A percentile compares a stretch with the other conserved stretches of the same genome.
phyloP scores from a whole-genome alignment of 768 basidiomycete species.

The Mycena crocata region DNA sequence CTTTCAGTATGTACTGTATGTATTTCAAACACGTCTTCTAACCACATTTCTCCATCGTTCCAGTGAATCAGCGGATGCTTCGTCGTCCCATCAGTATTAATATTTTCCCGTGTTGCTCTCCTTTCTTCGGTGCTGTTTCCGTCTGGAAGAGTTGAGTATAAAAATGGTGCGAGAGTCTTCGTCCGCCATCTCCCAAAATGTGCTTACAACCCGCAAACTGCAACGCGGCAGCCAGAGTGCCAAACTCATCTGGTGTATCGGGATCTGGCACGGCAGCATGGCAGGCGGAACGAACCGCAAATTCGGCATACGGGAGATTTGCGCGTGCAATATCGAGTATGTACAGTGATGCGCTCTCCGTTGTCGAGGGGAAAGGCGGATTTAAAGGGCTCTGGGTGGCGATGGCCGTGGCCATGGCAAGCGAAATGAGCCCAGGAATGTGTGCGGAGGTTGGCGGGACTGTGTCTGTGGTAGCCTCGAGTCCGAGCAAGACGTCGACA shows the following conservation, averaged over 20 bases:
- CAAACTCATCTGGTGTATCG: constrained; percentile 41
- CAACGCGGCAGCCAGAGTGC: constrained; percentile 41
- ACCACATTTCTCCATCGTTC: no score
- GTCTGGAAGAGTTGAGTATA: constrained; percentile 5
- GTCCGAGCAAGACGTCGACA: neutral
- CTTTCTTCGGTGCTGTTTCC: no score
- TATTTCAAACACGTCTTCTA: no score
- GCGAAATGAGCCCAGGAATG: constrained; percentile 38
- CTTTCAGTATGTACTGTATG: no score
- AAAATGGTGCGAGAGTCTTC: constrained; percentile 12
- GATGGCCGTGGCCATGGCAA: constrained; percentile 41
- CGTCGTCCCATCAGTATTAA: no score
- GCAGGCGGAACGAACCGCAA: constrained; percentile 50
- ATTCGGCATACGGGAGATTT: constrained; percentile 39
- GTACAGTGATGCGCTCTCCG: constrained; percentile 36
- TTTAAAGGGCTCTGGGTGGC: constrained; percentile 35
- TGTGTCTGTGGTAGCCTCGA: constrained; percentile 10
- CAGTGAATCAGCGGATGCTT: no score
- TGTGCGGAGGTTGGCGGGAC: constrained; percentile 26
- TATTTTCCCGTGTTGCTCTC: no score
- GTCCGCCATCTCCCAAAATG: constrained; percentile 20
- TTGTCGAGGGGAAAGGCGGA: constrained; percentile 36
- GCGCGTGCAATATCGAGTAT: constrained; percentile 38
- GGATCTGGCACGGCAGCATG: constrained; percentile 37
- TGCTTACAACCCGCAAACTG: constrained; percentile 21